phyloP scores from a whole-genome alignment of 345 rosid species.

The Bruguiera gymnorhiza region DNA sequence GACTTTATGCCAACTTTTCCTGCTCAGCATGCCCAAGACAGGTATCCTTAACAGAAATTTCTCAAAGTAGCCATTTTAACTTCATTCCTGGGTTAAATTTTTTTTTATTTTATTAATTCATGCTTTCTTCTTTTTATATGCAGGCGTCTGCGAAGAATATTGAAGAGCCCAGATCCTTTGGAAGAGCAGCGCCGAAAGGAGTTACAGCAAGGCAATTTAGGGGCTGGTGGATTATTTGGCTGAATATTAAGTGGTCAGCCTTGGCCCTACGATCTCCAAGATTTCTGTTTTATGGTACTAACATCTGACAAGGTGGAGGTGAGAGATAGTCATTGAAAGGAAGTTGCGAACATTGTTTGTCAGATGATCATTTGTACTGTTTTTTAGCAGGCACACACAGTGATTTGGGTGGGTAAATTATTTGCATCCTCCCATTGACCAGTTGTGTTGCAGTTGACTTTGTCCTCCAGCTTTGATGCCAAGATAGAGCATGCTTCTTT shows the following conservation, averaged over 20 bases:
- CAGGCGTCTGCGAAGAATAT: conserved; percentile 75
- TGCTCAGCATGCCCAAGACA: conserved; percentile 98
- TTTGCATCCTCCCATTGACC: conserved; percentile 44
- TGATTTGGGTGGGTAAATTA: conserved; percentile 51
- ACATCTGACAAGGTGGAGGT: conserved; percentile 44
- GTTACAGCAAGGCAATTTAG: conserved; percentile 64
- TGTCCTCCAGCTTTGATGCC: conserved; percentile 43
- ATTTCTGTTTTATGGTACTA: conserved; percentile 20
- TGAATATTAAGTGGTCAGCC: conserved; percentile 24
- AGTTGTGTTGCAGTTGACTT: conserved; percentile 55
- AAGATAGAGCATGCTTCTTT: conserved; percentile 43
- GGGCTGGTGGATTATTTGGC: conserved; percentile 90
- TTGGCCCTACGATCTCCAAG: conserved; percentile 27
- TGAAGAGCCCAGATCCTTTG: conserved; percentile 99
- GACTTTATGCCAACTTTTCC: conserved; percentile 99
- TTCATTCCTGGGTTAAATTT: not conserved
- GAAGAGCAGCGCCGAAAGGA: conserved; percentile 95
- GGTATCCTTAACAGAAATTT: conserved; percentile 63
- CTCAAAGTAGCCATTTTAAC: too few species aligned
- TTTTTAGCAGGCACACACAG: conserved; percentile 57
- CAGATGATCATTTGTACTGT: conserved; percentile 59
- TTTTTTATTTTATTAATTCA: not conserved
- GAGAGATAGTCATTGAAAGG: conserved; percentile 59
- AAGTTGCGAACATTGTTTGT: conserved; percentile 65
- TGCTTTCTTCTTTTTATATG: conserved; percentile 10